Evolutionary conservation across 768 basidiomycete genomes (phyloP).

Genomic region (Plicaturopsis crispa): DNA sequence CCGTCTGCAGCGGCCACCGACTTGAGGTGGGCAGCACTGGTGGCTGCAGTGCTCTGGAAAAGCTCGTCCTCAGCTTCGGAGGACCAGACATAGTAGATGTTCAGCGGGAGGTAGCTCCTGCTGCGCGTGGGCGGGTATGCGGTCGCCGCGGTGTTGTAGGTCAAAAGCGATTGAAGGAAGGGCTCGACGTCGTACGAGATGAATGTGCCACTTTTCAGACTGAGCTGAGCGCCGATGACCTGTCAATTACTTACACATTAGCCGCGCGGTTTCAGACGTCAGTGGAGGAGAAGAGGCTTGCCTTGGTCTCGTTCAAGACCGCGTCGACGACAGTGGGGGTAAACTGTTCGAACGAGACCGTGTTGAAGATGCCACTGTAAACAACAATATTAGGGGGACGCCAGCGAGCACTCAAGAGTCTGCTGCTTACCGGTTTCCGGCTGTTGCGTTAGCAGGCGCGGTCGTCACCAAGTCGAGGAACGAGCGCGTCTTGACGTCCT

Average conservation of each 20-base stretch:
- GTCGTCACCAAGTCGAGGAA: constrained; percentile 33
- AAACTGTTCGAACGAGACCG: constrained; percentile 31
- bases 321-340: constrained; percentile 29
- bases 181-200: constrained; percentile 44
- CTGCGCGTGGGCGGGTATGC: constrained; percentile 42
- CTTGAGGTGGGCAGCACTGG: constrained; percentile 32
- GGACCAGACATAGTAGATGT: constrained; percentile 40
- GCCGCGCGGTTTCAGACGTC: too few relatives aligned
- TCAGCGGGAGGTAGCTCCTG: constrained; percentile 32
- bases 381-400: background rate
- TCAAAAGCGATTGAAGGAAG: constrained; percentile 33
- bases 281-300: too few relatives aligned
- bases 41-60: constrained; percentile 30
- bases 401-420: constrained; percentile 13
- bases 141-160: constrained; percentile 26
- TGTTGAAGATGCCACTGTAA: constrained; percentile 26
- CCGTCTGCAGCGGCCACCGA: constrained; percentile 30
- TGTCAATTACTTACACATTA: too few relatives aligned
- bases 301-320: constrained; percentile 36
- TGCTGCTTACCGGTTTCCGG: constrained; percentile 15
- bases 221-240: constrained; percentile 37
- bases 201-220: constrained; percentile 28
- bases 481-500: constrained; percentile 31
- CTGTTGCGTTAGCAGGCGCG: constrained; percentile 27
- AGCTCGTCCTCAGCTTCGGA: constrained; percentile 26